Base-by-base conservation (phyloP, 2,329 filamentous ascomycete species). In the Ceratocystis cacaofunesta region DNA sequence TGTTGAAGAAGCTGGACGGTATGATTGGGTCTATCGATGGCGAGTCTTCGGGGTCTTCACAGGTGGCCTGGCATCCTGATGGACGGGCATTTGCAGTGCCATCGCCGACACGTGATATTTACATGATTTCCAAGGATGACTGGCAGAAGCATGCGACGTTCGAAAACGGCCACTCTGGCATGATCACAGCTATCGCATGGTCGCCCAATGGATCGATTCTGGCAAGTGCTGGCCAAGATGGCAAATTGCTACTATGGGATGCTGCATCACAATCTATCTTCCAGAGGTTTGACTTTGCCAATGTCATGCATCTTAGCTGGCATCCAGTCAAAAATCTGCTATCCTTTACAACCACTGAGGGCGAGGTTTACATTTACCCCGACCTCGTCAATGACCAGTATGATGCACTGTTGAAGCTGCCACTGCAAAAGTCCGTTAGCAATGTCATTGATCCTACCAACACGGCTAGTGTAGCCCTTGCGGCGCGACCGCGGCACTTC, bases 131-230 rank as follows among this genome's bases (percentile, higher is more conserved):
- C n/a, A 85, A 86, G 68, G 85, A 84, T 63, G 90, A 96, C 73
- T 96, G 92, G 89, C 89, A 91, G 72, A 87, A 88, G 70, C 91
- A 97, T 74, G 83, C 88, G 68, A 76, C 79, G 0, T 99, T 99
- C 73, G 78, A 85, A 15, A 85, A 86, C 36, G 90, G 88, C 0
- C 94, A 97, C 72, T 85, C 85, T 52, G 87, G 86, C 19, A 89
- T 95, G 69, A 87, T 99, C 67, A 96, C 90, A 0, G 88, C 92
- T 1, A 76, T 95, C 44, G 85, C 89, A 44, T 99, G 94, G 94
- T 96, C 92, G 15, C 90, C 91, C 1, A 99, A 99, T 72, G 94
- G 94, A 48, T 89, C 92, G 1, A 79, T 99, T 71, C 79, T 99
- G 25, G 90, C 86, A 8, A 85, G 84, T 19, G 85, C 86, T 17